Conservation (phyloP, 331 rosid genomes). For the Pyracantha coccinea region DNA sequence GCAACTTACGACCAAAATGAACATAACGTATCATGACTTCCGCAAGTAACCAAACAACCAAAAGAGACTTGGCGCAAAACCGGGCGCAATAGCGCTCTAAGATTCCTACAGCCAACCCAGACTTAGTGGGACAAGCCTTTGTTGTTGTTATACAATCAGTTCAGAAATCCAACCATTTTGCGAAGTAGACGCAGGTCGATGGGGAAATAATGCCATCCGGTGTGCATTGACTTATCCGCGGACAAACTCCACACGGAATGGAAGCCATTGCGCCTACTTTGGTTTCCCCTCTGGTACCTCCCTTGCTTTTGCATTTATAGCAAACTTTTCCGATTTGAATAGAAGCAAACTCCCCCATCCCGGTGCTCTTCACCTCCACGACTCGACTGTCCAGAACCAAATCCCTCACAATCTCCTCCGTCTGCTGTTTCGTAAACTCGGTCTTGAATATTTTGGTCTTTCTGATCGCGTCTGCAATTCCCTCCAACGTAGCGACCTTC, state of each 20-base stretch:
- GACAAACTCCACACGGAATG: constrained; percentile 79
- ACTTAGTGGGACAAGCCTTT: too few relatives aligned
- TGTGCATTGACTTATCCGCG: constrained; percentile 44
- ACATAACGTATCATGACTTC: too few relatives aligned
- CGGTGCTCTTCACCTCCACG: constrained; percentile 47
- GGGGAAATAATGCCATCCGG: constrained; percentile 59
- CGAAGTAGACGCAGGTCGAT: constrained; percentile 41
- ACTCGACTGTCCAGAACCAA: constrained; percentile 58
- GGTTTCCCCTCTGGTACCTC: constrained; percentile 34
- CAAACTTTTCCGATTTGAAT: constrained; percentile 51
- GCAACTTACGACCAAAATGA: too few relatives aligned
- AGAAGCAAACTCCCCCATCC: constrained; percentile 45
- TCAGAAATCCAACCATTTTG: constrained; percentile 65
- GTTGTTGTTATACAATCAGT: neutral
- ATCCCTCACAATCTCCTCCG: constrained; percentile 45
- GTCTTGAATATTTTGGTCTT: constrained; percentile 18
- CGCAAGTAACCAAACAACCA: too few relatives aligned
- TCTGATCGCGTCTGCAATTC: constrained; percentile 22
- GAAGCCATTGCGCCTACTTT: constrained; percentile 45
- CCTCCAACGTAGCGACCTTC: constrained; percentile 39
- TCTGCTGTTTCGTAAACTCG: constrained; percentile 30
- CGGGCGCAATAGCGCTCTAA: too few relatives aligned
- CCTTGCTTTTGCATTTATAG: constrained; percentile 45
- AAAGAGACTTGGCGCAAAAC: too few relatives aligned
- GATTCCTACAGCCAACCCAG: too few relatives aligned